Percentiles rank a stretch among this genome's conserved stretches.
phyloP scores from a whole-genome alignment of 441 rosid species.

The Kokia cookei region DNA sequence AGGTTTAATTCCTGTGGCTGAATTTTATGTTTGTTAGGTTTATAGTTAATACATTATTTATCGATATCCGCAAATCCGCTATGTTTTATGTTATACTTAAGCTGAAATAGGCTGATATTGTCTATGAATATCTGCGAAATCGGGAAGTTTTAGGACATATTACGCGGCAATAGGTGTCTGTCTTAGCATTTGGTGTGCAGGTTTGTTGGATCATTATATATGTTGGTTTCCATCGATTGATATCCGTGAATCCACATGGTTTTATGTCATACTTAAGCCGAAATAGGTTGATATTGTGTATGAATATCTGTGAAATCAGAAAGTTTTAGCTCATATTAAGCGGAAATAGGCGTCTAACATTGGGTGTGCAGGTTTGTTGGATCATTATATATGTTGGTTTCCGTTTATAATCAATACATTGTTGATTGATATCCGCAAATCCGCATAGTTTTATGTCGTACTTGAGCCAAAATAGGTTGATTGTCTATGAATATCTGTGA shows the following conservation, averaged over 20 bases:
- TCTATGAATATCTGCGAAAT: too few relatives aligned
- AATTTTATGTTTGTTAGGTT: neutral
- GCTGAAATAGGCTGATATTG: neutral
- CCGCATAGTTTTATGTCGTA: too few relatives aligned
- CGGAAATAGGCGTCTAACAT: neutral
- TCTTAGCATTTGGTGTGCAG: conserved; percentile 44
- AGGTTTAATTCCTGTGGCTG: conserved; percentile 42
- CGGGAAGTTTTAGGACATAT: neutral
- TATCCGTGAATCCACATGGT: too few relatives aligned
- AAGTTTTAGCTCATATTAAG: neutral
- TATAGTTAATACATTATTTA: neutral
- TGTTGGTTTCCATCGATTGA: neutral
- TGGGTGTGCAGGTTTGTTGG: neutral
- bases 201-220: conserved; percentile 25
- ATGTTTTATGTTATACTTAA: neutral
- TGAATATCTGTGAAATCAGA: neutral
- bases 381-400: neutral
- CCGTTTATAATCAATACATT: too few relatives aligned
- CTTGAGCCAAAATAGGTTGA: neutral
- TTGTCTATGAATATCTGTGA: neutral
- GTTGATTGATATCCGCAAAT: too few relatives aligned
- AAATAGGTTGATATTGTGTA: neutral
- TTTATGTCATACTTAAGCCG: too few relatives aligned
- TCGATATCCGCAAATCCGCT: neutral
- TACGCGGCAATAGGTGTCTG: neutral